Base-by-base conservation (phyloP, 108 stramenopile genomes). In the Nannochloropsis granulata region DNA sequence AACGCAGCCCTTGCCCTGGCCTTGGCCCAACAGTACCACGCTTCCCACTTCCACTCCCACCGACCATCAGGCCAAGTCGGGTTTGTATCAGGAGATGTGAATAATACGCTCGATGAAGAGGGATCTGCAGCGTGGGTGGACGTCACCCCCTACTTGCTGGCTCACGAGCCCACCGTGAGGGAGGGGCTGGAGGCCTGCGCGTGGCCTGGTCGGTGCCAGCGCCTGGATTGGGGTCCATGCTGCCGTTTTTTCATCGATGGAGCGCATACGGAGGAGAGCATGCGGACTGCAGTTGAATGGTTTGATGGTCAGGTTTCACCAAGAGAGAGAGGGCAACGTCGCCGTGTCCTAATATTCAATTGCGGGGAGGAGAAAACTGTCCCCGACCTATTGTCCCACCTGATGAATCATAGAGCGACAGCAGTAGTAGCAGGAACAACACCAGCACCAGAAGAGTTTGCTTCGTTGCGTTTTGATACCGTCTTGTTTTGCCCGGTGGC, bases 1-100 rank as follows among this genome's bases (percentile, higher is more conserved):
- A 86, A 86, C 43, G 86, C 86, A 13, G 86, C 34, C 19, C 79
- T 86, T 24, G 86, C 86, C 79, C n/a, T 86, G 81, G 44, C 46
- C 13, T 24, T 86, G 81, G 56, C 10, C 21, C 16, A n/a, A 71
- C 21, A 82, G 82, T 81, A 24, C 24, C 25, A 81, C 80, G 16
- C 81, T 46, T 80, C 26, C 71, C 24, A 44, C 26, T 23, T 23
- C 56, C 16, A 56, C 13, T 78, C 83, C 25, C 13, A 56, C 43
- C 11, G 13, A 43, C 13, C 83, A 79, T 23, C 82, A 83, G 82
- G 78, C 23, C 44, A 83, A 12, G 23, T 16, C 9, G 23, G 24
- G 12, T 10, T 44, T 23, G 24, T 16, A 43, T 12, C 11, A 16
- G 43, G 25, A 23, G 13, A 14, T 12, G 21, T 11, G 45, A 13